Conservation (phyloP, 192 early-diverging fungal genomes). For the Backusella australiensis region DNA sequence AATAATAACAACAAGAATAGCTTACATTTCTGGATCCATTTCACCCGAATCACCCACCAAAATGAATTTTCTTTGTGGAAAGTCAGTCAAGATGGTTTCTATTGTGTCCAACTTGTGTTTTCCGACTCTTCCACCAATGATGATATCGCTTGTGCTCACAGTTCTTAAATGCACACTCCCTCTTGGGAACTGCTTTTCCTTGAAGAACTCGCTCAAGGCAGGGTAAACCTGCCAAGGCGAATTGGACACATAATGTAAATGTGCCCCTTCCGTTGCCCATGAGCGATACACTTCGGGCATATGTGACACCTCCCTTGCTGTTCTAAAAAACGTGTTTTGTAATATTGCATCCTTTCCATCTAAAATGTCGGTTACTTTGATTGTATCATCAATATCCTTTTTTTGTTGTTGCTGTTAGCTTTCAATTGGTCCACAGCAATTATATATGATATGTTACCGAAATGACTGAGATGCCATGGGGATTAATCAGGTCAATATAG, state of each 20-base stretch:
- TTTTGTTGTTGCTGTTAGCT: not conserved
- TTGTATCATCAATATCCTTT: slow-evolving; percentile 89
- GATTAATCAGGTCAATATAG: slow-evolving; percentile 62
- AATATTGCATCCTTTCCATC: slow-evolving; percentile 66
- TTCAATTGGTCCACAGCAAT: too few relatives aligned
- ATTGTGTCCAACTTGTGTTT: slow-evolving; percentile 30
- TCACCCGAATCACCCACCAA: slow-evolving; percentile 92
- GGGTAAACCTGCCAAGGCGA: slow-evolving; percentile 89
- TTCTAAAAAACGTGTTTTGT: slow-evolving; percentile 67
- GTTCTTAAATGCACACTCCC: slow-evolving; percentile 66
- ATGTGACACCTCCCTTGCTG: slow-evolving; percentile 69
- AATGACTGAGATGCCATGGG: slow-evolving; percentile 78
- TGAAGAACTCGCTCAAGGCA: slow-evolving; percentile 71
- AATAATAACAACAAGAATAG: not conserved
- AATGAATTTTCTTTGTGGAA: slow-evolving; percentile 82
- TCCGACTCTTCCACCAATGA: slow-evolving; percentile 20
- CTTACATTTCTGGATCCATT: slow-evolving; percentile 82
- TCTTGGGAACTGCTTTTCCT: slow-evolving; percentile 67
- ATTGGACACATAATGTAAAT: slow-evolving; percentile 89
- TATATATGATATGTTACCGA: slow-evolving; percentile 36
- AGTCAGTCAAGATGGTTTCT: slow-evolving; percentile 47
- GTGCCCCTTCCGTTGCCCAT: slow-evolving; percentile 54
- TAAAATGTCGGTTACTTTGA: slow-evolving; percentile 84
- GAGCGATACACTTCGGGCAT: slow-evolving; percentile 74
- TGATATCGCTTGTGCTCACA: slow-evolving; percentile 16